Evolutionary conservation across 805 yeast genomes (phyloP), one percentile per base, ranked within the genome.

Genomic region (Wickerhamomyces canadensis): DNA sequence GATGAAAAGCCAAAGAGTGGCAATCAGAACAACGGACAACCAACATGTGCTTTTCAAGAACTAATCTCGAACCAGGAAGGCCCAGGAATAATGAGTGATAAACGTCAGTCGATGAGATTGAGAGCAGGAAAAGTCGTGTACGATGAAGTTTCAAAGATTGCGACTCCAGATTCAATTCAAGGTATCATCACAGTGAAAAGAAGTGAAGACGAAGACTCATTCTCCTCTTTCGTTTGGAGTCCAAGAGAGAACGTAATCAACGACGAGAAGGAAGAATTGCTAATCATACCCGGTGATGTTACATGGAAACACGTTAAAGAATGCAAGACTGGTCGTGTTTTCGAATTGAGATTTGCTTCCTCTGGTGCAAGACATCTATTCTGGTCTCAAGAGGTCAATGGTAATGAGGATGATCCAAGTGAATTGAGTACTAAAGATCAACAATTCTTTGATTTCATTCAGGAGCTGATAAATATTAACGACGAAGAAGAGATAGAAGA

Each of bases 281-380:
- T 85, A 46, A 74, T 86, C 30, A 78, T 86, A 48, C 93, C 94
- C 0, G 95, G 94, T 2, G 96, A 87, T 52, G 91, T 84, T 36
- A 75, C 80, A 30, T 84, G 88, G 78, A 73, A 74, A 44, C 84
- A 75, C 37, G 76, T 84, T 31, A 59, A 68, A 35, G 75, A 84
- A 21, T 83, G 94, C 58, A 72, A 63, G 30, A 74, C 87, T 0
- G 96, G 95, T 13, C 68, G 96, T 43, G 88, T 87, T 13, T 80
- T 77, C 47, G 78, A 80, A 18, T 68, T 82, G 60, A 71, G 74
- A 42, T 81, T 81, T 56, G 65, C 69, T 47, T 68, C 78, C 40
- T 73, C 85, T 19, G 83, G 84, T 34, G 79, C 80, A 26, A 67
- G 72, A 41, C 54, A 59, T 38, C 45, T 69, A 40, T 69, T 58